Evolutionary conservation across 73 alveolate species (phyloP).

Genomic region (Symbiodinium pilosum): DNA sequence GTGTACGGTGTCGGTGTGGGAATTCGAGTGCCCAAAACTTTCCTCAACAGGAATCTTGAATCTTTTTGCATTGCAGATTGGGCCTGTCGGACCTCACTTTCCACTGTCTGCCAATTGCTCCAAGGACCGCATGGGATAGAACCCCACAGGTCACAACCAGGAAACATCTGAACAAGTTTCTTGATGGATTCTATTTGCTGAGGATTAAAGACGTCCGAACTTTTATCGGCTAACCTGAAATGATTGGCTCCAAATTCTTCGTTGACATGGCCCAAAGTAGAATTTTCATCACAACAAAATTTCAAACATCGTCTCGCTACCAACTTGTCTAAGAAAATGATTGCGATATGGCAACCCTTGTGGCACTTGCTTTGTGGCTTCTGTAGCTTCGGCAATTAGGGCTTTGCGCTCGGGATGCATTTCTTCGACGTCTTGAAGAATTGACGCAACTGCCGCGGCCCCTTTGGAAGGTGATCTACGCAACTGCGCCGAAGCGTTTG

Average conservation of each 20-base stretch:
- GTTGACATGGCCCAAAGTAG: background rate
- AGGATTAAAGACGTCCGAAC: background rate
- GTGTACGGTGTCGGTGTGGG: too few species aligned
- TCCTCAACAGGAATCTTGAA: too few species aligned
- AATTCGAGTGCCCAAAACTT: too few species aligned
- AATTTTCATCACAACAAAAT: background rate
- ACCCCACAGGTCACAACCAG: conserved; percentile 42
- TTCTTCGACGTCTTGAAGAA: background rate
- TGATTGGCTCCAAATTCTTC: background rate
- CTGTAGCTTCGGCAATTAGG: background rate
- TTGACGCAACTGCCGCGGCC: background rate
- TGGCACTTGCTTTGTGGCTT: background rate
- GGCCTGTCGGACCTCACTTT: too few species aligned
- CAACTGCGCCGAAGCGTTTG: background rate
- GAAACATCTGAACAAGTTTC: background rate
- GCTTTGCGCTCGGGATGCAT: background rate
- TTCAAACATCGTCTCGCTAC: background rate
- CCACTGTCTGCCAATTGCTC: background rate
- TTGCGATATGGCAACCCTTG: background rate
- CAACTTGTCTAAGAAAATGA: background rate
- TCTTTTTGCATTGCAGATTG: too few species aligned
- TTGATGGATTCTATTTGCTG: background rate
- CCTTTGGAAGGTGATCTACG: conserved; percentile 4
- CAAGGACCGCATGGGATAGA: background rate
- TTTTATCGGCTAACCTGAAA: background rate